phyloP scores from a whole-genome alignment of 208 protist species.

The Herpetomonas tarakana region DNA sequence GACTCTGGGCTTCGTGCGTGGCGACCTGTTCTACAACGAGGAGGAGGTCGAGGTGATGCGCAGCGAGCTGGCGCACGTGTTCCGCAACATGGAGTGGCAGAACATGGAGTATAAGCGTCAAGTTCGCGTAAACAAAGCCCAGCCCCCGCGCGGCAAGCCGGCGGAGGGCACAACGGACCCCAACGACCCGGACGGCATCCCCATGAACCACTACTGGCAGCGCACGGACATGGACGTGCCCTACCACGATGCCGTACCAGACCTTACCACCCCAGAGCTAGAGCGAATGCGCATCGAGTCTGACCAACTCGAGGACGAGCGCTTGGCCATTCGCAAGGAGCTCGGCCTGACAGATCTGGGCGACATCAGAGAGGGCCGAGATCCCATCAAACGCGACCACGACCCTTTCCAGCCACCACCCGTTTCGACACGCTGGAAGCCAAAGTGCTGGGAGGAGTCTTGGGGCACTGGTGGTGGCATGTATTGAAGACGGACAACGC shows the following conservation, averaged over 20 bases:
- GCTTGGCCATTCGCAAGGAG: conserved; percentile 77
- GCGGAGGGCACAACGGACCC: conserved; percentile 79
- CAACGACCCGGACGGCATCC: conserved; percentile 60
- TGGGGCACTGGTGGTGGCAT: conserved; percentile 79
- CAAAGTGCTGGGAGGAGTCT: conserved; percentile 88
- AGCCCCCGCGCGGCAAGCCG: conserved; percentile 75
- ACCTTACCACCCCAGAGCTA: conserved; percentile 82
- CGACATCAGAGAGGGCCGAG: conserved; percentile 81
- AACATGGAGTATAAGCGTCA: conserved; percentile 89
- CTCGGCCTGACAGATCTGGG: conserved; percentile 82
- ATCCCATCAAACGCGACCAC: conserved; percentile 56
- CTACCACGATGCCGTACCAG: conserved; percentile 84
- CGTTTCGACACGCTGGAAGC: conserved; percentile 82
- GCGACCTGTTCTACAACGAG: conserved; percentile 91
- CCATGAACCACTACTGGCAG: conserved; percentile 87
- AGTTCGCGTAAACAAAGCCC: conserved; percentile 80
- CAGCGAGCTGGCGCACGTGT: conserved; percentile 77
- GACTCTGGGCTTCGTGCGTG: conserved; percentile 82
- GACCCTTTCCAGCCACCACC: conserved; percentile 77
- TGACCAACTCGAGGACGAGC: conserved; percentile 83
- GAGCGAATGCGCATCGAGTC: conserved; percentile 80
- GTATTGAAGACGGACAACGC: conserved; percentile 7
- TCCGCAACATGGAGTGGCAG: conserved; percentile 90
- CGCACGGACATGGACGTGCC: conserved; percentile 84
- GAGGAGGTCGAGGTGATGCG: conserved; percentile 91